Conservation (phyloP, 176 grass and related monocot species). For the Raddia distichophylla region DNA sequence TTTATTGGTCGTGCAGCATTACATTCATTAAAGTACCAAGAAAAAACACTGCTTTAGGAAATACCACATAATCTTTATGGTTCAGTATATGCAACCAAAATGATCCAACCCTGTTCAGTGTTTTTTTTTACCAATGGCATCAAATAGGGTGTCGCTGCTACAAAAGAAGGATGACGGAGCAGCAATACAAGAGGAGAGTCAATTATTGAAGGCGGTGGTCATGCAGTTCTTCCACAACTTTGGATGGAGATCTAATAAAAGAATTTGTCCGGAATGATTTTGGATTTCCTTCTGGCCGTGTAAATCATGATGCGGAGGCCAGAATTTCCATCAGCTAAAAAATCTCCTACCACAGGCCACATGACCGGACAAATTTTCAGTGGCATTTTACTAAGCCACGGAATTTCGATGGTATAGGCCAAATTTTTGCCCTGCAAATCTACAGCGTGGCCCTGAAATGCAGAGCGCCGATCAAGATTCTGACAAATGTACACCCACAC, state of each 20-base stretch:
- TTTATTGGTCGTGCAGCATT: neutral
- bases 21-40: neutral
- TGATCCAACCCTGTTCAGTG: neutral
- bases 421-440: neutral
- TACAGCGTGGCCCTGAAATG: neutral
- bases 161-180: no score
- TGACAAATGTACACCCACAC: neutral
- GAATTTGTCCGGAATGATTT: no score
- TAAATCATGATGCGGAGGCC: no score
- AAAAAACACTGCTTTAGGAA: neutral
- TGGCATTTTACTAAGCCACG: neutral
- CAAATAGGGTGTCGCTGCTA: no score
- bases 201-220: no score
- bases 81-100: neutral
- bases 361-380: neutral
- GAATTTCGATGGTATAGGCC: neutral
- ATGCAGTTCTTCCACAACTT: no score
- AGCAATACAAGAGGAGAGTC: no score
- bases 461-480: neutral
- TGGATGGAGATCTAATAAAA: no score
- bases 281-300: no score
- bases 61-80: neutral
- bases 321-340: no score
- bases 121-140: no score
- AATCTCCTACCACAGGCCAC: no score